phyloP scores from a whole-genome alignment of 495 filamentous ascomycete species.

The Neurospora sp. region DNA sequence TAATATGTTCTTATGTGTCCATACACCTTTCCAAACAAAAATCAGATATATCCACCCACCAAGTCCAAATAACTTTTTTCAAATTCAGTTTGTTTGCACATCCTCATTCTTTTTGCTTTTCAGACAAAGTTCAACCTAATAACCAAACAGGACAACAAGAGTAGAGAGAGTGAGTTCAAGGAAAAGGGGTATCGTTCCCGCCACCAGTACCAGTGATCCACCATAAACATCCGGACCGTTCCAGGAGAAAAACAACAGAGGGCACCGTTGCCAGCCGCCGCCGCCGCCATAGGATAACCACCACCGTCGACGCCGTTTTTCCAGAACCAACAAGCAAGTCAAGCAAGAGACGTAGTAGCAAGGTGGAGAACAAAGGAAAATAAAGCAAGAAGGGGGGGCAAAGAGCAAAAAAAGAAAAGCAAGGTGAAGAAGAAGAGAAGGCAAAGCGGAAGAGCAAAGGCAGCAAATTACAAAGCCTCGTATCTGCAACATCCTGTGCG shows the following conservation, averaged over 20 bases:
- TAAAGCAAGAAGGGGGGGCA: neutral
- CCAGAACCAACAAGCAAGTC: slow-evolving; percentile 8
- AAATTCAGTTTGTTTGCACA: neutral
- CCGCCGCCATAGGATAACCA: neutral
- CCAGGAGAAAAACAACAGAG: neutral
- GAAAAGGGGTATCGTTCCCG: neutral
- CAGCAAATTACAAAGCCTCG: slow-evolving; percentile 2
- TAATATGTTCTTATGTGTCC: neutral
- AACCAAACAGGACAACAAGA: neutral
- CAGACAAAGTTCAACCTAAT: neutral
- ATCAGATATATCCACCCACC: neutral
- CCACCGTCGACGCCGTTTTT: neutral
- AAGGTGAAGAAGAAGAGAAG: neutral
- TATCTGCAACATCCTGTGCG: neutral
- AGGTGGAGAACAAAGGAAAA: slow-evolving; percentile 8
- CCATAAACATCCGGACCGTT: neutral
- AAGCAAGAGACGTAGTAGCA: slow-evolving; percentile 30
- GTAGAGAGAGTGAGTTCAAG: neutral
- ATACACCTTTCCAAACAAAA: neutral
- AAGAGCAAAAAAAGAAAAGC: neutral
- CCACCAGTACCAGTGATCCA: neutral
- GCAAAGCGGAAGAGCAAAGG: neutral
- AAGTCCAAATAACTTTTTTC: neutral
- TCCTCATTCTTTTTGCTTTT: neutral
- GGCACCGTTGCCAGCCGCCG: neutral